phyloP scores from a whole-genome alignment of 306 rosid species.

The Citrullus amarus region DNA sequence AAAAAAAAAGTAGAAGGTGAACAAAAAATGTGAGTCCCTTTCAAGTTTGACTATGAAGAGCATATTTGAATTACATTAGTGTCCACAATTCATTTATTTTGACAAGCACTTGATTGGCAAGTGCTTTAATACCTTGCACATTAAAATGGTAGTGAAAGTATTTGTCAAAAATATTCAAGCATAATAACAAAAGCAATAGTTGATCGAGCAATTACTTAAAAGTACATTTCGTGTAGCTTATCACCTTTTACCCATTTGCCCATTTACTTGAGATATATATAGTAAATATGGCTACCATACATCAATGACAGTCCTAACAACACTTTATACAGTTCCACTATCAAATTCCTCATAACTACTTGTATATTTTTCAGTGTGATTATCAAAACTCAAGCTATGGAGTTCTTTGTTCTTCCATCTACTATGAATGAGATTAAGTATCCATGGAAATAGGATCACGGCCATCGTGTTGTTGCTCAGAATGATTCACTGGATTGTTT shows the following conservation, averaged over 20 bases:
- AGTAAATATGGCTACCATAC: neutral
- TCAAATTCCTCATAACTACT: neutral
- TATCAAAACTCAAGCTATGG: neutral
- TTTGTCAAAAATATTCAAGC: too few relatives aligned
- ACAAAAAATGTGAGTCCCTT: neutral
- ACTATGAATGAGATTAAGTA: conserved; percentile 3
- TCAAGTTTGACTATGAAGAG: neutral
- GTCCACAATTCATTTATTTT: neutral
- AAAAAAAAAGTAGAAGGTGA: neutral
- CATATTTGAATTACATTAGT: neutral
- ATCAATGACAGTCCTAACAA: neutral
- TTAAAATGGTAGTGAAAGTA: neutral
- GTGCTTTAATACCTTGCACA: neutral
- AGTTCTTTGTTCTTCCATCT: neutral
- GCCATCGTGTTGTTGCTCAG: conserved; percentile 7
- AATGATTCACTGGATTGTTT: conserved; percentile 11
- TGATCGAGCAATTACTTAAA: too few relatives aligned
- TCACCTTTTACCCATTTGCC: neutral
- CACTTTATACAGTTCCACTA: neutral
- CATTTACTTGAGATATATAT: neutral
- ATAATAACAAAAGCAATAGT: neutral
- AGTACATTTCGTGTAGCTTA: too few relatives aligned
- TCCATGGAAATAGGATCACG: conserved; percentile 15
- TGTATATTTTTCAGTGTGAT: neutral
- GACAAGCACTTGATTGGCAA: neutral